phyloP scores from a whole-genome alignment of 768 basidiomycete genomes.

The Pulveroboletus sp. region DNA sequence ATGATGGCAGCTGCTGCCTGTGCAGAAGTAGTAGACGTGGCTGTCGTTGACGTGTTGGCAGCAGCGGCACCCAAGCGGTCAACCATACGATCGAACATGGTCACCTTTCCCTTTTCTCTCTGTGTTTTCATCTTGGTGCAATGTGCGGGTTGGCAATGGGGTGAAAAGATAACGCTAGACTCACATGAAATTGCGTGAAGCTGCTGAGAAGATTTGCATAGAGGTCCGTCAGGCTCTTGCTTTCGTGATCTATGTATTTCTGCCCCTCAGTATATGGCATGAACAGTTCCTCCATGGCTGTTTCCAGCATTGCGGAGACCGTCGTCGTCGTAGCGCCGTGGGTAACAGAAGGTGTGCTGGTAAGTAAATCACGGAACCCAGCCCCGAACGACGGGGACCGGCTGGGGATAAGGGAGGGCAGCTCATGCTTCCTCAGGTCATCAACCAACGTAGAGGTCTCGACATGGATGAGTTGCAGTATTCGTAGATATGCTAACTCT shows the following conservation, averaged over 20 bases:
- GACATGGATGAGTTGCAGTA: conserved; percentile 82
- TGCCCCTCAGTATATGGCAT: conserved; percentile 90
- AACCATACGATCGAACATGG: conserved; percentile 88
- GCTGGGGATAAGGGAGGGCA: conserved; percentile 56
- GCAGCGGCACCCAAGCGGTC: conserved; percentile 77
- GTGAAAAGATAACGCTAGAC: conserved; percentile 2
- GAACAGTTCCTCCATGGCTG: conserved; percentile 93
- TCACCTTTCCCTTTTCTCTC: conserved; percentile 57
- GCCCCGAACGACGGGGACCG: conserved; percentile 59
- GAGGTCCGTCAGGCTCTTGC: conserved; percentile 71
- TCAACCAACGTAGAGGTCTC: conserved; percentile 78
- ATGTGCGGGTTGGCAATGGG: conserved; percentile 3
- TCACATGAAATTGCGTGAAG: conserved; percentile 89
- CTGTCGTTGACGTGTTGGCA: conserved; percentile 54
- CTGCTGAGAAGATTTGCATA: conserved; percentile 65
- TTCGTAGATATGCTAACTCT: conserved; percentile 85
- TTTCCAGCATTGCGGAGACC: conserved; percentile 84
- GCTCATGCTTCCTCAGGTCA: conserved; percentile 87
- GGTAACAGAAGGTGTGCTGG: conserved; percentile 37
- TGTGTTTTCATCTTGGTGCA: conserved; percentile 50
- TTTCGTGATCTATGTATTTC: conserved; percentile 89
- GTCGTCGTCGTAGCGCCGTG: conserved; percentile 42
- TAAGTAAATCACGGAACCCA: conserved; percentile 56
- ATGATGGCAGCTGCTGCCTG: conserved; percentile 86
- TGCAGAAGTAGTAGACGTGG: conserved; percentile 64